These are phyloP conservation scores for Mycena kentingensis DNA, from an alignment of 768 basidiomycete genomes.

Conservation along the genomic window DNA sequence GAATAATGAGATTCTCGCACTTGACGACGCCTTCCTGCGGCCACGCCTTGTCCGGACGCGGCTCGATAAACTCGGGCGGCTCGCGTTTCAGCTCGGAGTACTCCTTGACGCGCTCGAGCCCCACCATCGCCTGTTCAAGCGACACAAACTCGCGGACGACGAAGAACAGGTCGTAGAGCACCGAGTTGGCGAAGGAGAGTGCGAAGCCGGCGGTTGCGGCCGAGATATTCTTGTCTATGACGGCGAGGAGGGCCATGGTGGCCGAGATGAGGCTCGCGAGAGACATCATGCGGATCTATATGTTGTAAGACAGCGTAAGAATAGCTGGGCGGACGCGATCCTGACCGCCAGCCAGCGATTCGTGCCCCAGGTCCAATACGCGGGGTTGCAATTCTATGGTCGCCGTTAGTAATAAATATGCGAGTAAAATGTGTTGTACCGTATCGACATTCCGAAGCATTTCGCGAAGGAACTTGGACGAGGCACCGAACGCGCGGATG, in stretches of 20 bases:
- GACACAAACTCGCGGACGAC: conserved; percentile 79
- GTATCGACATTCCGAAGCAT: conserved; percentile 85
- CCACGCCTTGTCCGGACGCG: conserved; percentile 77
- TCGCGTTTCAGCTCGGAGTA: conserved; percentile 80
- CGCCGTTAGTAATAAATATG: neutral
- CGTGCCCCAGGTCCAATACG: conserved; percentile 92
- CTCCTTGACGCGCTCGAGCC: conserved; percentile 87
- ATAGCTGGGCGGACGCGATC: conserved; percentile 71
- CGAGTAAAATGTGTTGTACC: conserved; percentile 26
- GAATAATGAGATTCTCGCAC: conserved; percentile 73
- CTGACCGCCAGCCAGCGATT: conserved; percentile 89
- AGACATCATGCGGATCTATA: conserved; percentile 65
- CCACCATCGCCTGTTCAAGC: conserved; percentile 91
- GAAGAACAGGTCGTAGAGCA: conserved; percentile 66
- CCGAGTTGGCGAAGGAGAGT: conserved; percentile 74
- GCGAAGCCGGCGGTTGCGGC: conserved; percentile 87
- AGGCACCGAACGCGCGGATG: conserved; percentile 84
- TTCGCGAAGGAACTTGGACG: conserved; percentile 81
- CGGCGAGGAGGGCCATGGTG: conserved; percentile 62
- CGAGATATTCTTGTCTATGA: conserved; percentile 68
- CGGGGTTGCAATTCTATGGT: conserved; percentile 58
- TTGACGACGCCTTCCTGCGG: conserved; percentile 68
- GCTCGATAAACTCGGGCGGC: conserved; percentile 81
- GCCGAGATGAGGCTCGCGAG: conserved; percentile 74
- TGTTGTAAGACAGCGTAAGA: neutral